These are phyloP conservation scores for Blastobotrys buckinghamii DNA, from an alignment of 1,139 yeast genomes.

Conservation along the genomic window DNA sequence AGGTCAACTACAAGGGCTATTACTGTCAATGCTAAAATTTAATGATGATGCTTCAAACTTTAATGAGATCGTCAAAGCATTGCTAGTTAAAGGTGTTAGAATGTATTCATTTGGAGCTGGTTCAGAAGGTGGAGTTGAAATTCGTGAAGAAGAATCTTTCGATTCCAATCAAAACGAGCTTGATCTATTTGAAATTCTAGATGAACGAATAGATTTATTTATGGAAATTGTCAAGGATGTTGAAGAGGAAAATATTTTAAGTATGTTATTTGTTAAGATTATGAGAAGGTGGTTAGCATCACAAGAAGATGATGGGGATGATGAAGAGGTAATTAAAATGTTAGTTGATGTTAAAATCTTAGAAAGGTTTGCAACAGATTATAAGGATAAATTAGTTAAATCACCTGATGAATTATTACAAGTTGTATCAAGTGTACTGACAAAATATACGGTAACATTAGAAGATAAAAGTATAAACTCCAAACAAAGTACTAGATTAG, in stretches of 20 bases:
- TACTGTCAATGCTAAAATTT: conserved; percentile 10
- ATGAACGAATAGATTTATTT: conserved; percentile 44
- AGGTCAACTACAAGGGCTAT: conserved; percentile 31
- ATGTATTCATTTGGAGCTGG: conserved; percentile 39
- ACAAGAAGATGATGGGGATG: conserved; percentile 14
- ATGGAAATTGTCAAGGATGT: conserved; percentile 45
- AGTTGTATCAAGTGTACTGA: conserved; percentile 48
- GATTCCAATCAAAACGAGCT: background rate
- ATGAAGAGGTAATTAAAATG: conserved; percentile 42
- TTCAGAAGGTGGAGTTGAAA: conserved; percentile 52
- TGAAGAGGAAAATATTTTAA: conserved; percentile 42
- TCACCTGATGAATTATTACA: conserved; percentile 56
- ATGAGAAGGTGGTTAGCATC: conserved; percentile 55
- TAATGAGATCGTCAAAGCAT: conserved; percentile 1
- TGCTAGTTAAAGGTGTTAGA: conserved; percentile 10
- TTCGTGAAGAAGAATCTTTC: conserved; percentile 32
- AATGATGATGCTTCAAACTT: background rate
- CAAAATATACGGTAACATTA: conserved; percentile 21
- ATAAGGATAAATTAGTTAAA: conserved; percentile 55
- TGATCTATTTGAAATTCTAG: conserved; percentile 40
- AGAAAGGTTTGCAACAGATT: conserved; percentile 55
- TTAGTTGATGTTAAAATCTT: conserved; percentile 59
- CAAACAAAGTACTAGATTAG: background rate
- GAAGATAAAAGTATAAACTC: conserved; percentile 15
- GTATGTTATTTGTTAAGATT: conserved; percentile 45